These are phyloP conservation scores for Geotrichum ghanense DNA, from an alignment of 805 yeast species.

Conservation along the genomic window DNA sequence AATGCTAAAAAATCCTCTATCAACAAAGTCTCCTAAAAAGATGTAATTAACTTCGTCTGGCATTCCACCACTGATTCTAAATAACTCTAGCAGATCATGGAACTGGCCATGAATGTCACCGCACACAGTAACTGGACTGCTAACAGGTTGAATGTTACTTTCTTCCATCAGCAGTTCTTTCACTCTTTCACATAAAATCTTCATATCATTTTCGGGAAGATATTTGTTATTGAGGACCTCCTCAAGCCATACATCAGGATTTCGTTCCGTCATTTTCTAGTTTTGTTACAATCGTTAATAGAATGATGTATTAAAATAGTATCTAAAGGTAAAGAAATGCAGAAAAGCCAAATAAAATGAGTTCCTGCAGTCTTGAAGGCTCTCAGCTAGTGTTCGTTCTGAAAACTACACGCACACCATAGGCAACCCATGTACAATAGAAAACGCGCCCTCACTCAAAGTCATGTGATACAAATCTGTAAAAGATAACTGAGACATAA, in stretches of 20 bases:
- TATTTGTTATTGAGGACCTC: constrained; percentile 84
- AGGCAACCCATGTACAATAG: no score
- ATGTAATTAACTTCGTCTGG: constrained; percentile 76
- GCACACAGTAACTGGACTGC: constrained; percentile 88
- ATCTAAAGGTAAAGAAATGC: neutral
- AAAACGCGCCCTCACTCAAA: no score
- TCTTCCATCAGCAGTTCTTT: constrained; percentile 94
- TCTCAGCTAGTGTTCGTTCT: no score
- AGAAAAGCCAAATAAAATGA: no score
- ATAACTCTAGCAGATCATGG: constrained; percentile 84
- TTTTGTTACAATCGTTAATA: neutral
- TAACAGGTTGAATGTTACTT: constrained; percentile 87
- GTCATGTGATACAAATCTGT: neutral
- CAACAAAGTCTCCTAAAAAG: constrained; percentile 93
- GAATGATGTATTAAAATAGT: neutral
- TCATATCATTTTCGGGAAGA: constrained; percentile 87
- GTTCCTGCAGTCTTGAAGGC: no score
- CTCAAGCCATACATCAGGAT: constrained; percentile 96
- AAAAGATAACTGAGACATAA: neutral
- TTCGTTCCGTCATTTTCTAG: constrained; percentile 28
- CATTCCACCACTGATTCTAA: constrained; percentile 84
- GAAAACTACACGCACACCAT: neutral
- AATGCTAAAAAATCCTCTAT: constrained; percentile 90
- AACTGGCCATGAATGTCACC: constrained; percentile 97
- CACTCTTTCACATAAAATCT: constrained; percentile 88